A percentile compares a stretch with the other conserved stretches of the same genome.
Evolutionary conservation across 2,329 filamentous ascomycete genomes (phyloP).

Genomic region (Aspergillus felis): DNA sequence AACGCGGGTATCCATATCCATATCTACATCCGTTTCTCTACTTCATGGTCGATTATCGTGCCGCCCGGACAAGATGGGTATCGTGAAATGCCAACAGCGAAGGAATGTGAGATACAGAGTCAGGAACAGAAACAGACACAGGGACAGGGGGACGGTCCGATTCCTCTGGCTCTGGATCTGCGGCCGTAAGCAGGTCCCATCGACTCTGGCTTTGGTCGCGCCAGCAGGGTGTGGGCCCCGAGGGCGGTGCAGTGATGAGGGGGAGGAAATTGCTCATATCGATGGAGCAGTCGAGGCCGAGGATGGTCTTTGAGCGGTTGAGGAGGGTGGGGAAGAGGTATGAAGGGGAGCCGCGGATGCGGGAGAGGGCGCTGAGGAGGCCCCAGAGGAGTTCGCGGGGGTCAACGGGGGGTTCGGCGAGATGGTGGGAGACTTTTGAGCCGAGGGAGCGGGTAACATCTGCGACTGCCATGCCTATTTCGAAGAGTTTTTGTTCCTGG

Average conservation of each 20-base stretch:
- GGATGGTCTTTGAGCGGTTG: slow-evolving; percentile 27
- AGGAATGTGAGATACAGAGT: neutral
- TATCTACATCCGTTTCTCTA: neutral
- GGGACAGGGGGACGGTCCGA: neutral
- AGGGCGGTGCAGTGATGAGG: slow-evolving; percentile 13
- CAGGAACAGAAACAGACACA: no score
- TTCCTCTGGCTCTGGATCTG: neutral
- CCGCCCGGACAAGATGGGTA: neutral
- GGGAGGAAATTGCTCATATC: slow-evolving; percentile 27
- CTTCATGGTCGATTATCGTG: neutral
- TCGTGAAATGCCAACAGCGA: neutral
- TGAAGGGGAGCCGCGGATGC: slow-evolving; percentile 37
- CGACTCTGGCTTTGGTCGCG: neutral
- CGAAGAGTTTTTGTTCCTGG: slow-evolving; percentile 38
- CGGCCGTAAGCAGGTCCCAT: neutral
- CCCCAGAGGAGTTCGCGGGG: slow-evolving; percentile 37
- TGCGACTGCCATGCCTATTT: slow-evolving; percentile 31
- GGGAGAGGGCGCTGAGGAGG: slow-evolving; percentile 34
- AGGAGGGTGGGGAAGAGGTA: slow-evolving; percentile 33
- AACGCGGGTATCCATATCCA: neutral
- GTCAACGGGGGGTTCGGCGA: slow-evolving; percentile 29
- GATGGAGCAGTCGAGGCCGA: slow-evolving; percentile 30
- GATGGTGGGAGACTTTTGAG: slow-evolving; percentile 22
- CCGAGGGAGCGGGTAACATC: slow-evolving; percentile 32
- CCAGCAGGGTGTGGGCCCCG: neutral